Conservation (phyloP, 768 basidiomycete species). For the Leccinellum luteum region DNA sequence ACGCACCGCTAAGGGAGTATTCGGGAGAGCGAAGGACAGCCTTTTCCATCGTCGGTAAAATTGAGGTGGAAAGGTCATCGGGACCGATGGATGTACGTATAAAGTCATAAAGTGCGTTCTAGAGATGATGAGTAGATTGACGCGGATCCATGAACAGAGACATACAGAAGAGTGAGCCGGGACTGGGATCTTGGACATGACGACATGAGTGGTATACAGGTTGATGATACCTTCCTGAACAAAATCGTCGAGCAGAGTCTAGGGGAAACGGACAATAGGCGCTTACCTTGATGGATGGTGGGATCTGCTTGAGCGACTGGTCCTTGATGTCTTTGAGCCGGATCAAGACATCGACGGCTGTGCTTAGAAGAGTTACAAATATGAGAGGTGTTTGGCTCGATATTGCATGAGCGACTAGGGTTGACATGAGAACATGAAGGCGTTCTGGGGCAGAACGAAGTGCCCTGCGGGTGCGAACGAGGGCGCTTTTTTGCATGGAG, state of each 20-base stretch:
- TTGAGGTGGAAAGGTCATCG: conserved; percentile 47
- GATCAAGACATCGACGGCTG: conserved; percentile 66
- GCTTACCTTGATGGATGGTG: conserved; percentile 46
- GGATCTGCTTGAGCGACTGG: conserved; percentile 40
- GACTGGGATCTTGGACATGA: conserved; percentile 66
- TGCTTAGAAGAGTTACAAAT: conserved; percentile 57
- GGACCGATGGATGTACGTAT: conserved; percentile 49
- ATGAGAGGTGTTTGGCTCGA: conserved; percentile 41
- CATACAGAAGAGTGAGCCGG: conserved; percentile 59
- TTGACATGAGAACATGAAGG: conserved; percentile 49
- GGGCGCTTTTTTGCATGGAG: conserved; percentile 57
- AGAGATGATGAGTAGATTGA: conserved; percentile 10
- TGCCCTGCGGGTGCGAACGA: conserved; percentile 62
- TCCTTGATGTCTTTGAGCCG: conserved; percentile 59
- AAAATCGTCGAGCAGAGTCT: background rate
- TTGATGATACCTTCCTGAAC: conserved; percentile 54
- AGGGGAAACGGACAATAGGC: background rate
- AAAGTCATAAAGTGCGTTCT: conserved; percentile 63
- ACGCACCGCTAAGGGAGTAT: conserved; percentile 60
- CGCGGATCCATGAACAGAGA: conserved; percentile 3
- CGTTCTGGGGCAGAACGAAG: conserved; percentile 59
- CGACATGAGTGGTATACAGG: conserved; percentile 56
- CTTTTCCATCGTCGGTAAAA: conserved; percentile 79
- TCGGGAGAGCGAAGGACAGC: conserved; percentile 82
- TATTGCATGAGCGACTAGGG: conserved; percentile 52